Percentiles rank a stretch among this genome's conserved stretches.
Conservation (phyloP, 306 rosid species). For the Quercus robur region DNA sequence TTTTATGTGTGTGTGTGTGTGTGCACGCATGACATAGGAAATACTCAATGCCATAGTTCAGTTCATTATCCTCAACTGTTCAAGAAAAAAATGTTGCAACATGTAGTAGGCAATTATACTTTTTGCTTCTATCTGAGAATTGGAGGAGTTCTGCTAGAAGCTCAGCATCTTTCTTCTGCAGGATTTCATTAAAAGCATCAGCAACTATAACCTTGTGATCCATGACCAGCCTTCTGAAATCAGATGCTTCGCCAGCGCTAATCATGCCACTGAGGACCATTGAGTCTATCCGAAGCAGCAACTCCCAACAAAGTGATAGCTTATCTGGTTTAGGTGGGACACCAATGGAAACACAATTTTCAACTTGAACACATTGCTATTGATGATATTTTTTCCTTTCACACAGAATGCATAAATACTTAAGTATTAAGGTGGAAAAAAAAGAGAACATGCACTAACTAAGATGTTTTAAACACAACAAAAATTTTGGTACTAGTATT, state of each 20-base stretch:
- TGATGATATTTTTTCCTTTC: background rate
- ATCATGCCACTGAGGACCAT: conserved; percentile 65
- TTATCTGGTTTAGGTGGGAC: conserved; percentile 54
- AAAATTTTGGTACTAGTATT: background rate
- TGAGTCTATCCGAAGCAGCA: conserved; percentile 81
- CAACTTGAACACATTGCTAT: conserved; percentile 2
- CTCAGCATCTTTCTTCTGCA: conserved; percentile 47
- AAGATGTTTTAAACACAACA: background rate
- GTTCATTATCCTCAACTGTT: background rate
- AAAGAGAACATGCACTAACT: background rate
- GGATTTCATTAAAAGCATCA: conserved; percentile 37
- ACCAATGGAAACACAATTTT: conserved; percentile 21
- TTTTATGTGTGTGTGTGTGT: background rate
- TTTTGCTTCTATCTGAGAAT: conserved; percentile 47
- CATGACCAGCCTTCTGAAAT: conserved; percentile 58
- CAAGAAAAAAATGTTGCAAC: conserved; percentile 12
- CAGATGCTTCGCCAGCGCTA: conserved; percentile 56
- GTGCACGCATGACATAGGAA: background rate
- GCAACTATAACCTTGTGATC: conserved; percentile 50
- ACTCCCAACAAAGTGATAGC: conserved; percentile 54
- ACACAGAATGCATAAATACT: background rate
- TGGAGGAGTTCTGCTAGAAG: conserved; percentile 63
- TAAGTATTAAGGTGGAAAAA: background rate
- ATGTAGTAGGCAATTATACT: conserved; percentile 39
- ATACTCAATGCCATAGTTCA: background rate